Evolutionary conservation across 208 protist species (phyloP).

Genomic region (Acanthamoeba rhysodes): DNA sequence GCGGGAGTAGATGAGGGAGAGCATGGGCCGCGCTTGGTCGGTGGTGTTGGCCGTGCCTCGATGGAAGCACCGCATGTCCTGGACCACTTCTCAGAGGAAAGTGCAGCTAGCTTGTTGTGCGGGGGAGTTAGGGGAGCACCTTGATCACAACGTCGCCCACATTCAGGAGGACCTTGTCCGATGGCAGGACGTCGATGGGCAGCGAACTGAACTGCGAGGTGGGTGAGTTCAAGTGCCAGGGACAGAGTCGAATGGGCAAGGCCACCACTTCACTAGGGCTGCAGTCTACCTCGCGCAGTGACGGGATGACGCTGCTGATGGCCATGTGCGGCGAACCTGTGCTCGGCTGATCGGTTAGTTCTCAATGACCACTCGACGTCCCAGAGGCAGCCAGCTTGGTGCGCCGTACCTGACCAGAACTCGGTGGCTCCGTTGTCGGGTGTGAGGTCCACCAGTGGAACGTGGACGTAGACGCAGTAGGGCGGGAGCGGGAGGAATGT

Average conservation of each 20-base stretch:
- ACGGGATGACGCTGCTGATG: slow-evolving; percentile 13
- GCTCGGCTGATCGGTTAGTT: background rate
- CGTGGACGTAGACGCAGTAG: slow-evolving; percentile 29
- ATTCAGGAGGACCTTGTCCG: background rate
- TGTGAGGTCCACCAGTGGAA: slow-evolving; percentile 1
- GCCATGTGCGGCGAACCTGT: slow-evolving; percentile 14
- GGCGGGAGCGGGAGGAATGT: slow-evolving; percentile 22
- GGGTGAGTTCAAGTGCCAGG: no score
- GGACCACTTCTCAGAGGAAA: background rate
- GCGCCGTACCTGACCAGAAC: background rate
- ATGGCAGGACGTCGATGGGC: background rate
- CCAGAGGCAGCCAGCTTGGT: no score
- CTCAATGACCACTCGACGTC: no score
- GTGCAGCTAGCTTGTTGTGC: background rate
- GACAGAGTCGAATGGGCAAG: no score
- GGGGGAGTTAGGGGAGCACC: background rate
- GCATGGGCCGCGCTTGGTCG: slow-evolving; percentile 15
- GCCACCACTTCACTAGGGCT: no score
- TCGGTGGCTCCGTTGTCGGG: slow-evolving; percentile 42
- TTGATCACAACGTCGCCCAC: slow-evolving; percentile 13
- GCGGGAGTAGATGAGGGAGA: background rate
- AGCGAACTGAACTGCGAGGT: background rate
- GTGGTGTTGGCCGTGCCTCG: slow-evolving; percentile 24
- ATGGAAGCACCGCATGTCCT: slow-evolving; percentile 66
- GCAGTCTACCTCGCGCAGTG: background rate